Evolutionary conservation across 345 rosid species (phyloP).

Genomic region (Rhodamnia argentea): DNA sequence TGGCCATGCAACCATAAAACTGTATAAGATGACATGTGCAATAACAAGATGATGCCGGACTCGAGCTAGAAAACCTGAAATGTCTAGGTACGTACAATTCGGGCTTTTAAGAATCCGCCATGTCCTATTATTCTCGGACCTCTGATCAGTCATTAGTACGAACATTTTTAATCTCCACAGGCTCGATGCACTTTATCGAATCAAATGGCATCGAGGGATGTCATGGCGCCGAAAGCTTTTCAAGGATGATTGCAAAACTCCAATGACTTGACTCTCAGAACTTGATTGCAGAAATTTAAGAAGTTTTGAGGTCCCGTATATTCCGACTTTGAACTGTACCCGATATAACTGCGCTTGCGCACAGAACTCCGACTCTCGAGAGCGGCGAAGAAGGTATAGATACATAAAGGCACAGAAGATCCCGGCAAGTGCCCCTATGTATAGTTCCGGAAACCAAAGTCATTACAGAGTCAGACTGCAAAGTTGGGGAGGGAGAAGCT

Average conservation of each 20-base stretch:
- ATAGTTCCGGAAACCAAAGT: not conserved
- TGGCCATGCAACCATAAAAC: too few species aligned
- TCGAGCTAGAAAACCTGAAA: not conserved
- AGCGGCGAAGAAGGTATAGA: not conserved
- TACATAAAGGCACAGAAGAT: not conserved
- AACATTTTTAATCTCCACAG: not conserved
- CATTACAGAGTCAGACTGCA: not conserved
- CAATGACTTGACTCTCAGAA: not conserved
- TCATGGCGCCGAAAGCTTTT: not conserved
- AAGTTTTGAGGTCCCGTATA: not conserved
- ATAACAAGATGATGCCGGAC: not conserved
- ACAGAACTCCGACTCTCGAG: not conserved
- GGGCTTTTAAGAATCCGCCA: not conserved
- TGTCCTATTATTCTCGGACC: not conserved
- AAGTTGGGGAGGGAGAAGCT: not conserved
- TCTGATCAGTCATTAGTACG: not conserved
- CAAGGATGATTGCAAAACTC: not conserved
- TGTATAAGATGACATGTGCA: not conserved
- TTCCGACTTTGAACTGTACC: not conserved
- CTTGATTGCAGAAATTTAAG: not conserved
- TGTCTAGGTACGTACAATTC: not conserved
- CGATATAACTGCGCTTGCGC: not conserved
- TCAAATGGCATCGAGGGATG: not conserved
- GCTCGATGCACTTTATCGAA: not conserved
- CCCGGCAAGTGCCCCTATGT: not conserved